Evolutionary conservation across 306 rosid genomes (phyloP).

Genomic region (Quillaja saponaria): DNA sequence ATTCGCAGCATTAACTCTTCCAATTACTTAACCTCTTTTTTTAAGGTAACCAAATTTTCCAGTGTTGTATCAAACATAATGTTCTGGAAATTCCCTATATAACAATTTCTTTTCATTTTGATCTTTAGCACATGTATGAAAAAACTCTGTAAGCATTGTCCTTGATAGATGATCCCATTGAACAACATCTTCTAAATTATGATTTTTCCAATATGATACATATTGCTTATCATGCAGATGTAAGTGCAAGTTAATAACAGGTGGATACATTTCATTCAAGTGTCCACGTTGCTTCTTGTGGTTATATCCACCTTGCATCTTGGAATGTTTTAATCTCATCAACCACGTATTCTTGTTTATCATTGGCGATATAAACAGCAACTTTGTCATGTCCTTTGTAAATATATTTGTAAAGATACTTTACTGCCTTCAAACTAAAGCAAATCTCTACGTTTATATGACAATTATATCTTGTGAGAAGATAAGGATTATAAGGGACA

Average conservation of each 20-base stretch:
- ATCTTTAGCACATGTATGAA: background rate
- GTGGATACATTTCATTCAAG: background rate
- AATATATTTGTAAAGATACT: background rate
- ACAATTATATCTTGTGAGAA: background rate
- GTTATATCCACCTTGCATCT: background rate
- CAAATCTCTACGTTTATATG: slow-evolving; percentile 17
- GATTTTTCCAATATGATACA: background rate
- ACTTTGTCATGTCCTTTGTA: slow-evolving; percentile 2
- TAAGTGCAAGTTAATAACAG: background rate
- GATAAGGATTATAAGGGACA: slow-evolving; percentile 11
- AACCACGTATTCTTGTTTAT: background rate
- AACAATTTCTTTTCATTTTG: background rate
- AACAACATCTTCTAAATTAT: background rate
- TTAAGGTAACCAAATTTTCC: slow-evolving; percentile 1
- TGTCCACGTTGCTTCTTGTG: background rate
- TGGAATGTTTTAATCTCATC: background rate
- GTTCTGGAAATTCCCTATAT: slow-evolving; percentile 7
- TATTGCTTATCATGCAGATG: background rate
- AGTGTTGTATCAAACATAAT: slow-evolving; percentile 1
- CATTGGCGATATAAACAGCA: background rate
- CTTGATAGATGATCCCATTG: background rate
- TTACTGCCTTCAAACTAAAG: slow-evolving; percentile 6
- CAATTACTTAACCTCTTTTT: background rate
- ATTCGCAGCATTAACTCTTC: background rate
- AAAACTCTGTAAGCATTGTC: background rate